Conservation (phyloP, 805 yeast genomes). For the Phaffomyces antillensis region DNA sequence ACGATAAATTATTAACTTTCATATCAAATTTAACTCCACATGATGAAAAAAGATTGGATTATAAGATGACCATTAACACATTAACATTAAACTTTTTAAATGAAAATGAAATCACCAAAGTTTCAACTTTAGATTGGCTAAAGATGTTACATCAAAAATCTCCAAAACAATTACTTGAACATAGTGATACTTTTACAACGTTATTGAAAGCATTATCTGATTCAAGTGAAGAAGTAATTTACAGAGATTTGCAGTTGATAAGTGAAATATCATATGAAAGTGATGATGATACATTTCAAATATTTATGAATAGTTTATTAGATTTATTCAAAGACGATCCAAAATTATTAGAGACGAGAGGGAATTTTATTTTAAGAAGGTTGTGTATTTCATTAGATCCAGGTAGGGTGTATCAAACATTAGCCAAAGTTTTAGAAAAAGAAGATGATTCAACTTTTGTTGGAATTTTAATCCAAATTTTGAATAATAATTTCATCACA, state of each 20-base stretch:
- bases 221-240: constrained; percentile 70
- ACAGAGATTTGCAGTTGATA: constrained; percentile 62
- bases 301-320: constrained; percentile 66
- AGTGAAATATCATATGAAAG: constrained; percentile 67
- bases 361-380: constrained; percentile 79
- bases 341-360: constrained; percentile 57
- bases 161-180: constrained; percentile 47
- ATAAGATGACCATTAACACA: constrained; percentile 58
- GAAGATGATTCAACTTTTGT: constrained; percentile 63
- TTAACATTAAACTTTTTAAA: constrained; percentile 65
- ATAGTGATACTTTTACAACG: constrained; percentile 64
- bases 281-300: constrained; percentile 67
- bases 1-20: constrained; percentile 46
- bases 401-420: constrained; percentile 72
- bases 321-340: constrained; percentile 64
- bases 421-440: constrained; percentile 65
- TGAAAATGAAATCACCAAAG: constrained; percentile 73
- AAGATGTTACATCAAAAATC: constrained; percentile 70
- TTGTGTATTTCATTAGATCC: constrained; percentile 76
- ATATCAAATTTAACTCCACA: constrained; percentile 24
- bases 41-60: constrained; percentile 34
- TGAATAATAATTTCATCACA: constrained; percentile 79
- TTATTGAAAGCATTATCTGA: constrained; percentile 65
- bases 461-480: constrained; percentile 75
- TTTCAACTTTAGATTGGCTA: constrained; percentile 87